phyloP scores from a whole-genome alignment of 2,329 filamentous ascomycete genomes.

The Sordariomycetes sp. region DNA sequence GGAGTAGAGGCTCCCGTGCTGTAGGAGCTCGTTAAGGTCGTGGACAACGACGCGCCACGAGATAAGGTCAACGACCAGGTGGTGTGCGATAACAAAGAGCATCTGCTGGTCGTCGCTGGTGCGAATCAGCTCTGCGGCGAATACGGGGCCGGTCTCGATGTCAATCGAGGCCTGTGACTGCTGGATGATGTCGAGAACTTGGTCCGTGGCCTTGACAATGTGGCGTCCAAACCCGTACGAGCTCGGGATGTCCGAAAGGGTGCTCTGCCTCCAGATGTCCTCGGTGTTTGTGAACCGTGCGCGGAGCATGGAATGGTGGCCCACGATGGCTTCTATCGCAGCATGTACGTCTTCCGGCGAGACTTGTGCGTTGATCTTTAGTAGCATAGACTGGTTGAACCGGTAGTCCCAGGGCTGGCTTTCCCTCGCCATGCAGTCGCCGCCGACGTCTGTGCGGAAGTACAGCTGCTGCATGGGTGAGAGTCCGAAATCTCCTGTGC shows the following conservation, averaged over 20 bases:
- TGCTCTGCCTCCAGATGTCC: slow-evolving; percentile 34
- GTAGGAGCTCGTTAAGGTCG: slow-evolving; percentile 38
- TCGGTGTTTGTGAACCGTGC: slow-evolving; percentile 27
- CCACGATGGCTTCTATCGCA: slow-evolving; percentile 35
- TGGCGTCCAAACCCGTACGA: slow-evolving; percentile 35
- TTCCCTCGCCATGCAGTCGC: slow-evolving; percentile 17
- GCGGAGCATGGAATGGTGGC: slow-evolving; percentile 40
- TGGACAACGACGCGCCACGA: slow-evolving; percentile 40
- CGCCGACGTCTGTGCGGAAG: slow-evolving; percentile 34
- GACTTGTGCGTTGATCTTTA: slow-evolving; percentile 29
- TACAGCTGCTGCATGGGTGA: slow-evolving; percentile 44
- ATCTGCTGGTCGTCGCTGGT: slow-evolving; percentile 33
- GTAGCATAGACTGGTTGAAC: slow-evolving; percentile 39
- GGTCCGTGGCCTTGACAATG: slow-evolving; percentile 25
- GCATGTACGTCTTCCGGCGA: slow-evolving; percentile 32
- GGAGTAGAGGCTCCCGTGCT: slow-evolving; percentile 30
- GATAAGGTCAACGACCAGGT: slow-evolving; percentile 37
- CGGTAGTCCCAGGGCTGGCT: slow-evolving; percentile 25
- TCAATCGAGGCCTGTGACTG: slow-evolving; percentile 32
- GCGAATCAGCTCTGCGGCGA: slow-evolving; percentile 36
- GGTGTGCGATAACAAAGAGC: slow-evolving; percentile 38
- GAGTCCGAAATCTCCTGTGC: slow-evolving; percentile 25
- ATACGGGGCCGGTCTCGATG: slow-evolving; percentile 38
- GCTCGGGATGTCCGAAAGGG: slow-evolving; percentile 24
- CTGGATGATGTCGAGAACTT: slow-evolving; percentile 28